These are phyloP conservation scores for Suillus plorans DNA, from an alignment of 768 basidiomycete genomes.

Conservation along the genomic window DNA sequence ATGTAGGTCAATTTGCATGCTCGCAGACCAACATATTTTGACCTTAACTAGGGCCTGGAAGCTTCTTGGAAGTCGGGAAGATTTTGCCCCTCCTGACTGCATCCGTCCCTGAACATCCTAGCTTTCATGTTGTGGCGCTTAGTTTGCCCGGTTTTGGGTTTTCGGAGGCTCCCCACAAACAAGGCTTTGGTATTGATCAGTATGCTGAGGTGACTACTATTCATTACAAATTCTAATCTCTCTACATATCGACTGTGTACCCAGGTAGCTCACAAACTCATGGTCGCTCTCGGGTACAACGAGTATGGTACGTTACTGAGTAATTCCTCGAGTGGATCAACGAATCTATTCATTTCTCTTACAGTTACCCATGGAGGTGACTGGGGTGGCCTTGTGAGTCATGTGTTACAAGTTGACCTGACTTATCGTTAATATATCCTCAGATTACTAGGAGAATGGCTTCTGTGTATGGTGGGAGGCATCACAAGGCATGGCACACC, in stretches of 20 bases:
- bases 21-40: neutral
- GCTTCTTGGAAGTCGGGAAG: slow-evolving; percentile 57
- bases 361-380: slow-evolving; percentile 51
- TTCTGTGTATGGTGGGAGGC: slow-evolving; percentile 35
- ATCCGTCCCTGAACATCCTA: slow-evolving; percentile 42
- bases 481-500: slow-evolving; percentile 53
- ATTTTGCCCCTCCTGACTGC: slow-evolving; percentile 48
- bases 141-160: slow-evolving; percentile 43
- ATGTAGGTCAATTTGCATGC: slow-evolving; percentile 29
- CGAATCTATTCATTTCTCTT: neutral
- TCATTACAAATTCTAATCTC: neutral
- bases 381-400: slow-evolving; percentile 40
- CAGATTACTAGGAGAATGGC: slow-evolving; percentile 39
- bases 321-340: neutral
- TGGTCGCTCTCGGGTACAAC: slow-evolving; percentile 40
- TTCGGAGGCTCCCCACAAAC: slow-evolving; percentile 54
- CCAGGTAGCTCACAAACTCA: slow-evolving; percentile 48
- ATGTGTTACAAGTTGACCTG: neutral
- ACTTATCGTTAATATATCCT: neutral
- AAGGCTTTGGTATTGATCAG: slow-evolving; percentile 47
- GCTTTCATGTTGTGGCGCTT: slow-evolving; percentile 59
- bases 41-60: slow-evolving; percentile 53
- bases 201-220: slow-evolving; percentile 48
- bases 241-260: slow-evolving; percentile 8
- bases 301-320: slow-evolving; percentile 4